Evolutionary conservation across 805 yeast genomes (phyloP).

Genomic region (Danielozyma ontarioensis): DNA sequence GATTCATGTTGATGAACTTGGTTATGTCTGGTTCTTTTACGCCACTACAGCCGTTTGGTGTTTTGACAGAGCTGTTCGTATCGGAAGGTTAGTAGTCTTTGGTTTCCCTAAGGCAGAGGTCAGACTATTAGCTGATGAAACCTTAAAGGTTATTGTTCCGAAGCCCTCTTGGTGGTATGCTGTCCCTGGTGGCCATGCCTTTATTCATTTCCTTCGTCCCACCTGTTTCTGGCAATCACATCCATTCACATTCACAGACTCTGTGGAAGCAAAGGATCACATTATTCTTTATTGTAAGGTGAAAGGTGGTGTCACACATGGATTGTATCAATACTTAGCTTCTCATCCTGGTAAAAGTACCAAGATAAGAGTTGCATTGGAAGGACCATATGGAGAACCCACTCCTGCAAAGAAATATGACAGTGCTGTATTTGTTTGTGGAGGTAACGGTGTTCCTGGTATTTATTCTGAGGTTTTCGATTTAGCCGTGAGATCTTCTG

Average conservation of each 20-base stretch:
- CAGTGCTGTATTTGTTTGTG: slow-evolving; percentile 49
- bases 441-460: slow-evolving; percentile 65
- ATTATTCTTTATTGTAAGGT: slow-evolving; percentile 20
- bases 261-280: slow-evolving; percentile 8
- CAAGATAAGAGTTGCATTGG: slow-evolving; percentile 42
- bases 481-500: slow-evolving; percentile 4
- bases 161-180: slow-evolving; percentile 19
- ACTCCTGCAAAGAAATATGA: slow-evolving; percentile 45
- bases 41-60: slow-evolving; percentile 19
- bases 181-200: slow-evolving; percentile 20
- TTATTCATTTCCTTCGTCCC: slow-evolving; percentile 20
- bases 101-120: slow-evolving; percentile 20
- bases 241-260: slow-evolving; percentile 22
- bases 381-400: slow-evolving; percentile 56
- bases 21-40: slow-evolving; percentile 9
- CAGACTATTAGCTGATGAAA: slow-evolving; percentile 18
- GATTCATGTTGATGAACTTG: slow-evolving; percentile 7
- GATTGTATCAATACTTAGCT: slow-evolving; percentile 26
- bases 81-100: slow-evolving; percentile 15
- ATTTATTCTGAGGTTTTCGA: slow-evolving; percentile 37
- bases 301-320: slow-evolving; percentile 22
- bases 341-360: slow-evolving; percentile 28
- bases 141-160: slow-evolving; percentile 18
- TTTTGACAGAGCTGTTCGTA: slow-evolving; percentile 16
- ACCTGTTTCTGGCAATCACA: slow-evolving; percentile 28